Conservation (phyloP, 176 grass and related monocot genomes). For the Poa pratensis region DNA sequence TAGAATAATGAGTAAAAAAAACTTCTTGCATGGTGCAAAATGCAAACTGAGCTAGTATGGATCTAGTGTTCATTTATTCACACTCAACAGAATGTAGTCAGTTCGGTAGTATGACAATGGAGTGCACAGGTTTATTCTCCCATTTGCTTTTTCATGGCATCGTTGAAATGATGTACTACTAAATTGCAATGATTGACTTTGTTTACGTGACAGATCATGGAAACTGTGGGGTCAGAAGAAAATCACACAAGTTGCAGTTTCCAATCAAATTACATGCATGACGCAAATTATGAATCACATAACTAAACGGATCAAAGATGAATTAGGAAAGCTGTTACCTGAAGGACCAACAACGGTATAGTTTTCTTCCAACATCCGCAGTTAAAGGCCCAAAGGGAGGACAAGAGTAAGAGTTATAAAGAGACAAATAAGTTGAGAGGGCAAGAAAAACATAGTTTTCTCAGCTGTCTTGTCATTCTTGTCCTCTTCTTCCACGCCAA, state of each 20-base stretch:
- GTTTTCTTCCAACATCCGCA: conserved; percentile 39
- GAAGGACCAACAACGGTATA: conserved; percentile 38
- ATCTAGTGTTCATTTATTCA: conserved; percentile 11
- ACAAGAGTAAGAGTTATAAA: conserved; percentile 51
- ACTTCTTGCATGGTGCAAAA: not conserved
- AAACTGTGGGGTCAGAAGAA: conserved; percentile 4
- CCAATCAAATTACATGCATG: conserved; percentile 10
- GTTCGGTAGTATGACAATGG: not conserved
- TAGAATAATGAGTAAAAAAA: conserved; percentile 9
- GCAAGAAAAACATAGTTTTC: conserved; percentile 32
- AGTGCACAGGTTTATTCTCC: conserved; percentile 17
- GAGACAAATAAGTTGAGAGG: conserved; percentile 45
- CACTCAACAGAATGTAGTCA: conserved; percentile 5
- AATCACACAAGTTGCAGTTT: not conserved
- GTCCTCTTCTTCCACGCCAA: conserved; percentile 46
- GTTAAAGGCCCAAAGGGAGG: conserved; percentile 37
- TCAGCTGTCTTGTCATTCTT: conserved; percentile 39
- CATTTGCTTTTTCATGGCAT: conserved; percentile 8
- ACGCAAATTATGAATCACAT: conserved; percentile 20
- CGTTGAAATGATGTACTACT: conserved; percentile 18
- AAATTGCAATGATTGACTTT: not conserved
- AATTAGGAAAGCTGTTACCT: conserved; percentile 44
- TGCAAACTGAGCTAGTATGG: not conserved
- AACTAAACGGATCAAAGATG: conserved; percentile 35
- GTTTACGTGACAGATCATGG: not conserved